Conservation (phyloP, 2,329 filamentous ascomycete species). For the Diaporthe capsici region DNA sequence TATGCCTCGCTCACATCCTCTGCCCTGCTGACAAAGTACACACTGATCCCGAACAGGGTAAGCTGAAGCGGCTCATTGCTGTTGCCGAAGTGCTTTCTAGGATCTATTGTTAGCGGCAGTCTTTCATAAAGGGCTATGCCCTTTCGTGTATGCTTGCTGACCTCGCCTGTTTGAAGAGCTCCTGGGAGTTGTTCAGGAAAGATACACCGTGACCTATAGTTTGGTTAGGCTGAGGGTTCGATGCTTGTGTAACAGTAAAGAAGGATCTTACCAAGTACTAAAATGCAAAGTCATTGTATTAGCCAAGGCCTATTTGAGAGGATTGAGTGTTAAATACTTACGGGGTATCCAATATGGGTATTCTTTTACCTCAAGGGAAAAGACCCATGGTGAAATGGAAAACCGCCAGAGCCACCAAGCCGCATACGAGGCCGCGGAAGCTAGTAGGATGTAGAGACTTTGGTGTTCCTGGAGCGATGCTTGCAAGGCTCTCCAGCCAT, state of each 20-base stretch:
- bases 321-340: neutral
- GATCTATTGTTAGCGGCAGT: too few species aligned
- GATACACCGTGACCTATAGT: neutral
- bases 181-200: neutral
- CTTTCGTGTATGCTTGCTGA: neutral
- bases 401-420: neutral
- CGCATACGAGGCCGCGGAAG: too few species aligned
- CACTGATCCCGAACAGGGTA: slow-evolving; percentile 43
- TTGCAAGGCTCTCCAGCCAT: too few species aligned
- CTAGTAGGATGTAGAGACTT: too few species aligned
- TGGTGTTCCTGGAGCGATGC: too few species aligned
- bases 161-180: neutral
- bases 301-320: neutral
- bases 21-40: slow-evolving; percentile 46
- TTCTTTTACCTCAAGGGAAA: neutral
- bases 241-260: neutral
- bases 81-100: neutral
- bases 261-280: neutral
- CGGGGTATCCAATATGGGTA: neutral
- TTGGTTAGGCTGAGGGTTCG: neutral
- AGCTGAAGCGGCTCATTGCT: slow-evolving; percentile 46
- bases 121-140: too few species aligned
- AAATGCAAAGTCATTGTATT: neutral
- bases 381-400: neutral
- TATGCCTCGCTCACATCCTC: slow-evolving; percentile 45